These are phyloP conservation scores for Schwanniomyces yamadae DNA, from an alignment of 805 yeast species.

Conservation along the genomic window DNA sequence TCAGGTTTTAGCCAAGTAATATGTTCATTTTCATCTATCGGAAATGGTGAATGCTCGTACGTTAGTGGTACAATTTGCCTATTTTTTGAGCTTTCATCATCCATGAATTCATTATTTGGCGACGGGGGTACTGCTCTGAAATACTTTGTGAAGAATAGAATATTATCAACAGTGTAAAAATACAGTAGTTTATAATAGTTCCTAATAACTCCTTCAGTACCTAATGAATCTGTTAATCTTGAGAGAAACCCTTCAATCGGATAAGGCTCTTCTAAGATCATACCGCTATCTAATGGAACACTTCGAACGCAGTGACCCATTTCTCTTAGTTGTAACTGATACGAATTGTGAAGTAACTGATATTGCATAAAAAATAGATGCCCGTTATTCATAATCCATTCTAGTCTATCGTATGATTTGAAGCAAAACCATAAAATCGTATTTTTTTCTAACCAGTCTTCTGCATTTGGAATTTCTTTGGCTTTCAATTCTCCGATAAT, in stretches of 20 bases:
- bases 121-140: conserved; percentile 62
- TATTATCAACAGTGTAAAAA: conserved; percentile 58
- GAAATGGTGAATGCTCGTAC: conserved; percentile 55
- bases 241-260: conserved; percentile 82
- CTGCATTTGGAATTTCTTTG: conserved; percentile 6
- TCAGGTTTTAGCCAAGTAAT: conserved; percentile 57
- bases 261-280: conserved; percentile 50
- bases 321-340: conserved; percentile 60
- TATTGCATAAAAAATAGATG: conserved; percentile 28
- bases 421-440: conserved; percentile 50
- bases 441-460: conserved; percentile 22
- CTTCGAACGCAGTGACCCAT: conserved; percentile 38
- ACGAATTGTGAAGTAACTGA: conserved; percentile 34
- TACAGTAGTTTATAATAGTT: conserved; percentile 57
- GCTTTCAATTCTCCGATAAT: conserved; percentile 32
- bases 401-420: conserved; percentile 71
- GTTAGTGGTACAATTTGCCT: conserved; percentile 28
- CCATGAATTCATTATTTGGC: conserved; percentile 29
- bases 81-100: conserved; percentile 12
- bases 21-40: conserved; percentile 48
- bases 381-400: conserved; percentile 40
- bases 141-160: conserved; percentile 58
- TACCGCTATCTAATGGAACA: conserved; percentile 9
- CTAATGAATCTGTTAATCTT: conserved; percentile 52
- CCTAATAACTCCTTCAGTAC: conserved; percentile 37